Conservation (phyloP, 495 filamentous ascomycete species). For the Penicillium taxi region DNA sequence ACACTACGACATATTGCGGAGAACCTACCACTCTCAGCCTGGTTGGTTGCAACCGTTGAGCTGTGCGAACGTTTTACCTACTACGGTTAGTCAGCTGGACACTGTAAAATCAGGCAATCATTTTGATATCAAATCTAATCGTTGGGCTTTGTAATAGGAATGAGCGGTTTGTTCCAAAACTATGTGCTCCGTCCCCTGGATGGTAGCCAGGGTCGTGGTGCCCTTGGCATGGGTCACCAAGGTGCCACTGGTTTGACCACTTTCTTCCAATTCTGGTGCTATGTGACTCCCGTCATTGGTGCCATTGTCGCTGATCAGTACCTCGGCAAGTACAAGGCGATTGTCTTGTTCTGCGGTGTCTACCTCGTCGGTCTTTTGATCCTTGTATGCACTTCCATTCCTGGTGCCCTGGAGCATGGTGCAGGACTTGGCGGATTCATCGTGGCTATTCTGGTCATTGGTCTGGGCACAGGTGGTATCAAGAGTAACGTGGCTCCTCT, state of each 20-base stretch:
- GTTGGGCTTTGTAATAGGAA: too few species aligned
- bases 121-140: too few species aligned
- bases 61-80: conserved; percentile 62
- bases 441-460: conserved; percentile 39
- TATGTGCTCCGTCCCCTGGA: conserved; percentile 47
- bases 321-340: conserved; percentile 63
- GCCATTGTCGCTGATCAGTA: conserved; percentile 59
- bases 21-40: conserved; percentile 48
- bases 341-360: conserved; percentile 46
- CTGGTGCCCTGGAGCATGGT: conserved; percentile 34
- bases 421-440: conserved; percentile 45
- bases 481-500: conserved; percentile 57
- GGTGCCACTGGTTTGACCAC: conserved; percentile 52
- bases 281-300: conserved; percentile 50
- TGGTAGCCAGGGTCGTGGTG: conserved; percentile 44
- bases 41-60: conserved; percentile 55
- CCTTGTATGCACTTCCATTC: conserved; percentile 43
- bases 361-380: conserved; percentile 43
- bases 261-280: conserved; percentile 59
- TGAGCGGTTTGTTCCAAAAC: conserved; percentile 48
- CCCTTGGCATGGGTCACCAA: conserved; percentile 45
- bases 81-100: too few species aligned
- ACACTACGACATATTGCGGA: conserved; percentile 47
- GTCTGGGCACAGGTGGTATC: conserved; percentile 59
- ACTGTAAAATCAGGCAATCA: too few species aligned